Evolutionary conservation across 108 stramenopile genomes (phyloP), one percentile per base, ranked within the genome.

Genomic region (Nitzschia sp.): DNA sequence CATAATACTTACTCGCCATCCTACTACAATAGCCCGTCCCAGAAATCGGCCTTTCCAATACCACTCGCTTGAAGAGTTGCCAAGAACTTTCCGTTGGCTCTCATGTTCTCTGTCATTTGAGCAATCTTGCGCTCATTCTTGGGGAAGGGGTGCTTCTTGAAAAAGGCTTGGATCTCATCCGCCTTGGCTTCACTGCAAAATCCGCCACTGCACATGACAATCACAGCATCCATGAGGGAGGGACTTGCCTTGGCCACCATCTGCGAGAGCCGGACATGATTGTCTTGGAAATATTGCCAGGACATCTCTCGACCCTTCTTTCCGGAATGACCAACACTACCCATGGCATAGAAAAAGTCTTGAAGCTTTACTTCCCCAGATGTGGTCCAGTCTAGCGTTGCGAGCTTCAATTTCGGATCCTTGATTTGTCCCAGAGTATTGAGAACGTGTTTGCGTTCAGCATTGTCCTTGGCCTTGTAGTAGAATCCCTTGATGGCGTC

Each of bases 311-410:
- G 84, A 11, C 96, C 98, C 53, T 82, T 79, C 50, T 77, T 77
- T 19, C 81, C 78, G 38, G 90, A 89, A 8, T 71, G 56, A 17
- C 87, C 79, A 26, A 96, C 96, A 32, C 77, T 78, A 38, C 93
- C 91, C 68, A 95, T 93, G 23, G 94, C 85, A 71, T 98, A 98
- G 79, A 98, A 98, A 76, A 97, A 97, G 79, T 98, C 98, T 75
- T 98, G 98, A 53, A 97, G 74, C 69, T 98, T 98, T 63, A 98
- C 85, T 50, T 81, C 95, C 13, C 91, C 94, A 21, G 90, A 85
- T 1, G 92, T 84, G 25, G 96, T 74, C 96, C 97, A 97, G 31
- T 97, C 96, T 44, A 98, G 55, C 1, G 95, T 93, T 31, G 60
- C 70, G 41, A 61, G 21, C 59, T 97, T 97, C 30, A 97, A 78